A percentile compares a stretch with the other conserved stretches of the same genome.
Conservation (phyloP, 768 basidiomycete species). For the Mycena rosella region DNA sequence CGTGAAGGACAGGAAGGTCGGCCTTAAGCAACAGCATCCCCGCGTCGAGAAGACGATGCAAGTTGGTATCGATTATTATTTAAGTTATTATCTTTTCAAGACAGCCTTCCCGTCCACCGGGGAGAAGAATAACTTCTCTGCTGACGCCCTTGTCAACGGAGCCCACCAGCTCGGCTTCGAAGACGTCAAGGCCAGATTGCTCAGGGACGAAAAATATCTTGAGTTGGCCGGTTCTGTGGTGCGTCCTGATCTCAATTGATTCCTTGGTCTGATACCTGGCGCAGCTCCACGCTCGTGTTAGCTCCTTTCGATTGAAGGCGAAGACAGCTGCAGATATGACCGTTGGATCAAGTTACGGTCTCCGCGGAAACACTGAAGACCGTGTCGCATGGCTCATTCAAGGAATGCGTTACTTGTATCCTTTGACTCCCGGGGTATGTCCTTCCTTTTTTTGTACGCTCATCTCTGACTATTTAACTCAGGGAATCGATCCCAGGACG, state of each 20-base stretch:
- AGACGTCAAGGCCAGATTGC: neutral
- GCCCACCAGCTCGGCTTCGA: neutral
- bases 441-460: neutral
- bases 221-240: neutral
- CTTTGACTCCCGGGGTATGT: neutral
- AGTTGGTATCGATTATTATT: neutral
- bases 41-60: slow-evolving; percentile 1
- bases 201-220: neutral
- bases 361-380: neutral
- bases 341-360: neutral
- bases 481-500: neutral
- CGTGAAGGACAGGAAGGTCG: neutral
- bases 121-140: neutral
- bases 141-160: neutral
- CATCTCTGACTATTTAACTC: too few species aligned
- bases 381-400: neutral
- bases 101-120: neutral
- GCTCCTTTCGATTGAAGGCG: neutral
- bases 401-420: neutral
- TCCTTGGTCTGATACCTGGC: neutral
- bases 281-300: slow-evolving; percentile 1
- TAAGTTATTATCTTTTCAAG: neutral
- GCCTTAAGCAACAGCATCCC: neutral
- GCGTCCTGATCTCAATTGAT: neutral
- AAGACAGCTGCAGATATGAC: neutral